A percentile compares a stretch with the other conserved stretches of the same genome.
Evolutionary conservation across 768 basidiomycete species (phyloP).

Genomic region (Hydnomerulius pinastri): DNA sequence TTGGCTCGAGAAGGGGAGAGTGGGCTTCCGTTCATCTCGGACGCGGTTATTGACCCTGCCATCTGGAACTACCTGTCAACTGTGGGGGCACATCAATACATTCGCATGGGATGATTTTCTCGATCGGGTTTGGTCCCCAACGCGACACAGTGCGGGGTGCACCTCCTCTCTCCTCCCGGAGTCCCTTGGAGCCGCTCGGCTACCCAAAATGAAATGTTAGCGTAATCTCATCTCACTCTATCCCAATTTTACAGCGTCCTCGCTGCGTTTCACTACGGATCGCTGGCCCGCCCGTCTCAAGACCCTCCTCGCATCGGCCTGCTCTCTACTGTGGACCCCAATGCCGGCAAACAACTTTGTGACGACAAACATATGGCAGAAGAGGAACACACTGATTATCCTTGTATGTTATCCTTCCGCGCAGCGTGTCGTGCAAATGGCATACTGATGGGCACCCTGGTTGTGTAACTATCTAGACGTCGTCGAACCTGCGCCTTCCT

Average conservation of each 20-base stretch:
- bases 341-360: conserved; percentile 45
- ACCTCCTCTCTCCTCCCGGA: no score
- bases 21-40: neutral
- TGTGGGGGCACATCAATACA: no score
- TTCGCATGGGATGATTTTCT: no score
- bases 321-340: conserved; percentile 64
- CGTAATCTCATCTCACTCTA: neutral
- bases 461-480: neutral
- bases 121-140: no score
- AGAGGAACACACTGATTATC: conserved; percentile 23
- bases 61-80: no score
- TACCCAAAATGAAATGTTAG: conserved; percentile 9
- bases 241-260: conserved; percentile 49
- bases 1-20: neutral
- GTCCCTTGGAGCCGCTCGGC: conserved; percentile 15
- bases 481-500: conserved; percentile 41
- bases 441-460: neutral
- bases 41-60: no score
- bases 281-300: conserved; percentile 63
- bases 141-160: neutral
- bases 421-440: no score
- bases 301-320: conserved; percentile 73
- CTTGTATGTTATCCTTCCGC: conserved; percentile 32
- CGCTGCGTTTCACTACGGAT: conserved; percentile 71
- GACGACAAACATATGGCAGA: conserved; percentile 40